Evolutionary conservation across 2,329 filamentous ascomycete genomes (phyloP).

Genomic region (Ceratocystis diversiconidia): DNA sequence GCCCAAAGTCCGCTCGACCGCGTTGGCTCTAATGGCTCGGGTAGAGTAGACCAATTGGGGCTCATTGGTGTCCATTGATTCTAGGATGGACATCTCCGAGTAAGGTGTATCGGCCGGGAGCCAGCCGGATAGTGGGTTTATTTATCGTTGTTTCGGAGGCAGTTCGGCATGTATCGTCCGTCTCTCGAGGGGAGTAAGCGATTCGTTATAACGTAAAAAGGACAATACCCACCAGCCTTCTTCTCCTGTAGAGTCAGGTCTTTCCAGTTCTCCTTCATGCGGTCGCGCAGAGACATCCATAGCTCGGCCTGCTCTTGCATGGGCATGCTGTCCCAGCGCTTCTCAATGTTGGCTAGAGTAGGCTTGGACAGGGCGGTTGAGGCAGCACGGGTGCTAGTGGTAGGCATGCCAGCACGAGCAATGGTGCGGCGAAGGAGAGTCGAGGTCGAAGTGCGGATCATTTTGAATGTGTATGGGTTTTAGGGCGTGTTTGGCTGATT

Average conservation of each 20-base stretch:
- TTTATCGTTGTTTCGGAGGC: not conserved
- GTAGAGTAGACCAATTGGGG: not conserved
- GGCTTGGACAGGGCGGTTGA: constrained; percentile 93
- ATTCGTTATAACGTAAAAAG: not conserved
- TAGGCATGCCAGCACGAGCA: constrained; percentile 31
- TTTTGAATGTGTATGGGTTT: constrained; percentile 24
- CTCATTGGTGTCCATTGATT: not conserved
- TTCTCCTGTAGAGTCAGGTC: constrained; percentile 94
- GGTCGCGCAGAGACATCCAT: constrained; percentile 95
- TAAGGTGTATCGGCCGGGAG: not conserved
- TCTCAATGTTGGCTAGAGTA: constrained; percentile 94
- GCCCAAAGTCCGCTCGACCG: not conserved
- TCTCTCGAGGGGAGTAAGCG: not conserved
- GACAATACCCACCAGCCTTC: constrained; percentile 75
- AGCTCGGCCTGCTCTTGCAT: constrained; percentile 98
- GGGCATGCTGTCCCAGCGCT: constrained; percentile 96
- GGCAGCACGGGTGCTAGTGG: constrained; percentile 36
- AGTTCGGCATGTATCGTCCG: constrained; percentile 2
- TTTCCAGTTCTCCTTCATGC: constrained; percentile 97
- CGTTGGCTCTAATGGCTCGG: no score
- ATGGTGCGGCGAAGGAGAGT: constrained; percentile 39
- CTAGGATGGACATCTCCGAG: not conserved
- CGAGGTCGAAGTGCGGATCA: constrained; percentile 39
- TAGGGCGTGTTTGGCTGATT: constrained; percentile 16
- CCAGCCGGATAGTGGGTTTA: not conserved